Evolutionary conservation across 2,329 filamentous ascomycete genomes (phyloP).

Genomic region (Penicillium sp.): DNA sequence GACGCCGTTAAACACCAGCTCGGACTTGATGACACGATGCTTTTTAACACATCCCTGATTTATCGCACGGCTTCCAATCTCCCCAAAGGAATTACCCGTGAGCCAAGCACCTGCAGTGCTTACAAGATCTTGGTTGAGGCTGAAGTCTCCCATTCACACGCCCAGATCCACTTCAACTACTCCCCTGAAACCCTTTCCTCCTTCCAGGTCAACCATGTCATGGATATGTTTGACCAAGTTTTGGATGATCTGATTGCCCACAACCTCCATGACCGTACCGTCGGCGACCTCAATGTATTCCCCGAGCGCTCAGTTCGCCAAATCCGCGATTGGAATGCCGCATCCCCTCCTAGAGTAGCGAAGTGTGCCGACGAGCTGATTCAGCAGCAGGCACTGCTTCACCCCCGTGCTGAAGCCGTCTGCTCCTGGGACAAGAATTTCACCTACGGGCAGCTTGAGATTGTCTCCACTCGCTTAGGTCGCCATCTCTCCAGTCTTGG

Average conservation of each 20-base stretch:
- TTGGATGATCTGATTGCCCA: slow-evolving; percentile 29
- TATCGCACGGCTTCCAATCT: slow-evolving; percentile 18
- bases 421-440: slow-evolving; percentile 40
- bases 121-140: slow-evolving; percentile 34
- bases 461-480: slow-evolving; percentile 39
- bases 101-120: slow-evolving; percentile 11
- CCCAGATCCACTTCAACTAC: slow-evolving; percentile 53
- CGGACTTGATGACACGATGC: slow-evolving; percentile 21
- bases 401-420: slow-evolving; percentile 31
- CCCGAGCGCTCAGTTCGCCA: slow-evolving; percentile 33
- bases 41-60: slow-evolving; percentile 37
- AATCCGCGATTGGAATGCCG: slow-evolving; percentile 37
- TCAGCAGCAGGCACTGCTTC: slow-evolving; percentile 30
- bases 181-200: slow-evolving; percentile 53
- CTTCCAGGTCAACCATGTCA: slow-evolving; percentile 31
- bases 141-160: slow-evolving; percentile 30
- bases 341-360: slow-evolving; percentile 29
- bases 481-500: slow-evolving; percentile 40
- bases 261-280: slow-evolving; percentile 8
- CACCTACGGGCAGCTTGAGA: slow-evolving; percentile 40
- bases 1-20: slow-evolving; percentile 29
- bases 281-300: slow-evolving; percentile 35
- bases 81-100: slow-evolving; percentile 4
- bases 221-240: slow-evolving; percentile 36
- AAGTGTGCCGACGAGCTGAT: slow-evolving; percentile 41